Base-by-base conservation (phyloP, 768 basidiomycete species). In the Sporobolomyces roseus region DNA sequence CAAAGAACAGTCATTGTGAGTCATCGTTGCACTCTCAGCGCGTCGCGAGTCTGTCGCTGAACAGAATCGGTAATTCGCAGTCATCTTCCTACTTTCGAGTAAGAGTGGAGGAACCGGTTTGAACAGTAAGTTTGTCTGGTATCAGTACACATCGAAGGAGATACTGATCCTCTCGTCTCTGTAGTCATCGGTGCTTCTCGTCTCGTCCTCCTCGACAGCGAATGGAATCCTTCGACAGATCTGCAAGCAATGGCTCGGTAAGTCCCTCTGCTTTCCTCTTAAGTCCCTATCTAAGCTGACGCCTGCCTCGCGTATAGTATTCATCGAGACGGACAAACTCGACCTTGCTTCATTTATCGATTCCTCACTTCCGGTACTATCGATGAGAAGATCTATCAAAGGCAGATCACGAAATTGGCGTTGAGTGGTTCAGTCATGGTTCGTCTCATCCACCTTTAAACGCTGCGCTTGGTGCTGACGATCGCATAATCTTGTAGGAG, bases 21-120 rank as follows among this genome's bases (percentile, higher is more conserved):
- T 80, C 16, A 4, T 46, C 14, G 6, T 23, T 46, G n/a, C n/a
- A 14, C 45, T 23, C 45, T 23, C 12, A 46, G 10, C 38, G 17
- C 38, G 10, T 41, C 38, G 9, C 38, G 17, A 41, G 23, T 46
- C 45, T 23, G 30, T 53, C 7, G 54, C 62, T 70, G 63, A 65
- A 17, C 3, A 38, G 30, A 9, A 0, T 21, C 45, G 16, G 48
- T 46, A 8, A 27, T 66, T 29, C 49, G 25, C 17, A 92, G 91
- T 96, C 75, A 78, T 97, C 52, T 98, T 99, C 77, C 81, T 99
- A 30, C 80, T 99, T 63, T 93, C 91, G 77, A 88, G 92, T 9
- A 99, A 99, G 79, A 91, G 93, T 2, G 93, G 94, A 21, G 94
- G 94, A 16, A 89, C 92, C 36, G 94, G 94, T 5, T 85, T 99